Evolutionary conservation across 2,329 filamentous ascomycete species (phyloP).

Genomic region (Talaromyces sp.): DNA sequence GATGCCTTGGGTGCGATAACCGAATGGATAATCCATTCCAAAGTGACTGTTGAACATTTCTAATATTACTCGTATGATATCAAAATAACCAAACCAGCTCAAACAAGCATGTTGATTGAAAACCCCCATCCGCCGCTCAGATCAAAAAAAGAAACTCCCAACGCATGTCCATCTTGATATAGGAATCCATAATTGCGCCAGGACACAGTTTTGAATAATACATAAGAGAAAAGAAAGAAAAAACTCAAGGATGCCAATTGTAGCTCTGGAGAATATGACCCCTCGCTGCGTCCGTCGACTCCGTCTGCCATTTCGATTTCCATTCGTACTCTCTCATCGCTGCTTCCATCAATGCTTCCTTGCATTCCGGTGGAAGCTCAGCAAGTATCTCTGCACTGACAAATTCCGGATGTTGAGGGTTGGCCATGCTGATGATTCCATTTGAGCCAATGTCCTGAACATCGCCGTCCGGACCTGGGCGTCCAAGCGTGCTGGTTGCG

Average conservation of each 20-base stretch:
- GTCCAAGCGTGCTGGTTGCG: constrained; percentile 54
- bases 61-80: constrained; percentile 2
- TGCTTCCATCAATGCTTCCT: constrained; percentile 67
- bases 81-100: neutral
- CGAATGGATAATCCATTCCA: too few relatives aligned
- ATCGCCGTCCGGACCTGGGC: constrained; percentile 52
- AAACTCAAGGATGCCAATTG: constrained; percentile 37
- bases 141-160: constrained; percentile 7
- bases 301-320: constrained; percentile 71
- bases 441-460: constrained; percentile 42
- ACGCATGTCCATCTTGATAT: constrained; percentile 1
- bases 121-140: neutral
- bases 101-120: neutral
- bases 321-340: constrained; percentile 64
- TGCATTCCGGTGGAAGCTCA: constrained; percentile 54
- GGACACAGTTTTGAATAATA: neutral
- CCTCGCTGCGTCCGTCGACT: constrained; percentile 54
- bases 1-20: neutral
- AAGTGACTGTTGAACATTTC: neutral
- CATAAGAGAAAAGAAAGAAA: constrained; percentile 13
- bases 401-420: constrained; percentile 36
- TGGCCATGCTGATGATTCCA: constrained; percentile 36
- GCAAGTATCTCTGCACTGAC: constrained; percentile 41
- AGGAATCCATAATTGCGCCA: constrained; percentile 4
- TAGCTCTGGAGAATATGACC: constrained; percentile 36